Base-by-base conservation (phyloP, 768 basidiomycete genomes). In the Lentinula edodes region DNA sequence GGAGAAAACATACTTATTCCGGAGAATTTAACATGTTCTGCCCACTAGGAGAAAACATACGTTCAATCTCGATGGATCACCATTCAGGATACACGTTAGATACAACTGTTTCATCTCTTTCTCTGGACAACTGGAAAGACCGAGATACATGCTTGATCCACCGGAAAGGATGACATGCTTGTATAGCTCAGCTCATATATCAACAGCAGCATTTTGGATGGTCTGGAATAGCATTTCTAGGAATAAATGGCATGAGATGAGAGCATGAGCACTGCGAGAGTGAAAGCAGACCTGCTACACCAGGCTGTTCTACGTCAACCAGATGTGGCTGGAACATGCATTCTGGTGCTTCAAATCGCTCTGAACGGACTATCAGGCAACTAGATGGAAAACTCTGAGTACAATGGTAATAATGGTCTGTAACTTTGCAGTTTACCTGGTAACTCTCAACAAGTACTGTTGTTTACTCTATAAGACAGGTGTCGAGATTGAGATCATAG, bases 101-200 rank as follows among this genome's bases (percentile, higher is more conserved):
- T 98, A 94, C n/a, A 98, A 80, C 74, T 98, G 97, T 75, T 98
- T 98, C 91, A 98, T 94, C 79, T 99, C 96, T 79, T 98, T 98
- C 77, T 98, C 97, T 48, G 98, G 81, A 51, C 97, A 87, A 72
- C 91, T 93, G 12, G 97, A 96, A 60, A 99, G 84, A 32, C 97
- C 97, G 35, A 97, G 96, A 72, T 98, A 98, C 96, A 98, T 98
- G 74, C 92, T 95, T 2, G 94, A 96, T 6, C 97, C 97, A 57
- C 97, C 97, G 5, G 94, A 97, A 28, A 99, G 87, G 12, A 99
- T 96, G 66, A 98, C 88, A 73, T 98, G 97, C 71, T 97, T 97
- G 83, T 98, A 99, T 3, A 99, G 80, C 66, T 98, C 96, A 0
- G 88, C 38, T 61, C 97, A 90, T 52, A 89, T 78, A 71, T 98